phyloP scores from a whole-genome alignment of 371 early-diverging fungal species.

The Entomophthora muscae region DNA sequence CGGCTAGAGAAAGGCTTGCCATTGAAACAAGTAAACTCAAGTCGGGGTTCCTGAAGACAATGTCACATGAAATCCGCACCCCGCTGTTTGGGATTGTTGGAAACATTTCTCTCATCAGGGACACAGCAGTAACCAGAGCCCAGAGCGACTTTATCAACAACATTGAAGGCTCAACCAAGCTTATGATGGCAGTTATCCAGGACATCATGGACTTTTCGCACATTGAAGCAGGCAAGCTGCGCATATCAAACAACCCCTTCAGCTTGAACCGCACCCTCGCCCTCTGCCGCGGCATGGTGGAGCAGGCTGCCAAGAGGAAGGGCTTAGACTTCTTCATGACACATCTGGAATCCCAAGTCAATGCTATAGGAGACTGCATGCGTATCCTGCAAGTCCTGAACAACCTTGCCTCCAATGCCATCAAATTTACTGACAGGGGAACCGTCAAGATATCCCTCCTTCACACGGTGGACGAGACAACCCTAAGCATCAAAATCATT shows the following conservation, averaged over 20 bases:
- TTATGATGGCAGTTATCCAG: neutral
- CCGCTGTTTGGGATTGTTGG: slow-evolving; percentile 6
- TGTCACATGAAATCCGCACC: slow-evolving; percentile 7
- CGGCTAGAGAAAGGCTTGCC: neutral
- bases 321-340: slow-evolving; percentile 31
- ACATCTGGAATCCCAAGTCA: slow-evolving; percentile 42
- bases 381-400: slow-evolving; percentile 62
- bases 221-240: slow-evolving; percentile 60
- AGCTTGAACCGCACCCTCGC: slow-evolving; percentile 32
- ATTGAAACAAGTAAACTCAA: neutral
- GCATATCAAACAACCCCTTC: slow-evolving; percentile 42
- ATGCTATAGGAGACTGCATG: slow-evolving; percentile 55
- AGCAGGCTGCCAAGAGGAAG: slow-evolving; percentile 48
- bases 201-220: neutral
- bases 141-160: neutral
- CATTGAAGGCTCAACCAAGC: neutral
- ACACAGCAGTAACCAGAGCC: neutral
- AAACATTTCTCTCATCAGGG: neutral
- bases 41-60: neutral
- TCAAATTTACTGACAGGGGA: slow-evolving; percentile 65
- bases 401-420: slow-evolving; percentile 67
- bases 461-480: neutral
- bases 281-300: slow-evolving; percentile 2
- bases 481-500: neutral
- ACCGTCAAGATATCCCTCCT: slow-evolving; percentile 16